Conservation (phyloP, 2,329 filamentous ascomycete species). For the Cercospora berteroae region DNA sequence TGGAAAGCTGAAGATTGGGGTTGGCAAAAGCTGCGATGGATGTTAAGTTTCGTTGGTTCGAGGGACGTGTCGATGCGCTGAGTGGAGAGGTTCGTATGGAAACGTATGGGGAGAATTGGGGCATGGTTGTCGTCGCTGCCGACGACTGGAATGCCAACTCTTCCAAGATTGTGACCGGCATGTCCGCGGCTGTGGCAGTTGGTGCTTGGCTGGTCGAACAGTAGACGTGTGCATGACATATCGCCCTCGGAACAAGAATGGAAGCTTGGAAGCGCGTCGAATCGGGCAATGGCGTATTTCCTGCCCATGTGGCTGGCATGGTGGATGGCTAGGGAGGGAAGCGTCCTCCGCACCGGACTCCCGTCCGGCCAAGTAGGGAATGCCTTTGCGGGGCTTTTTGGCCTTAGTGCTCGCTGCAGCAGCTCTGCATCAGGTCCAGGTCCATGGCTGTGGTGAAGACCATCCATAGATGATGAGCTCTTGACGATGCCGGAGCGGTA, state of each 20-base stretch:
- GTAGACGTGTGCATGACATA: not conserved
- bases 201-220: not conserved
- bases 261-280: not conserved
- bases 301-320: not conserved
- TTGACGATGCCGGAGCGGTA: not conserved
- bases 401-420: not conserved
- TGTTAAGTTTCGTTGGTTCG: not conserved
- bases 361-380: not conserved
- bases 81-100: not conserved
- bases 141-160: not conserved
- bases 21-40: not conserved
- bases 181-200: not conserved
- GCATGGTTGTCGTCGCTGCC: not conserved
- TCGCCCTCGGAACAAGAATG: not conserved
- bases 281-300: not conserved
- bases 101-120: not conserved
- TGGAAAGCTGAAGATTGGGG: not conserved
- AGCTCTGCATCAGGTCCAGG: not conserved
- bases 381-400: not conserved
- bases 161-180: constrained; percentile 1
- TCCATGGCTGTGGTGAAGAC: not conserved
- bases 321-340: not conserved
- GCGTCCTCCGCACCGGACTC: not conserved
- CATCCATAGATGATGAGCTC: not conserved
- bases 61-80: not conserved